Percentiles rank a stretch among this genome's conserved stretches.
phyloP scores from a whole-genome alignment of 2,329 filamentous ascomycete genomes.

The Atkinsonella hypoxylon region DNA sequence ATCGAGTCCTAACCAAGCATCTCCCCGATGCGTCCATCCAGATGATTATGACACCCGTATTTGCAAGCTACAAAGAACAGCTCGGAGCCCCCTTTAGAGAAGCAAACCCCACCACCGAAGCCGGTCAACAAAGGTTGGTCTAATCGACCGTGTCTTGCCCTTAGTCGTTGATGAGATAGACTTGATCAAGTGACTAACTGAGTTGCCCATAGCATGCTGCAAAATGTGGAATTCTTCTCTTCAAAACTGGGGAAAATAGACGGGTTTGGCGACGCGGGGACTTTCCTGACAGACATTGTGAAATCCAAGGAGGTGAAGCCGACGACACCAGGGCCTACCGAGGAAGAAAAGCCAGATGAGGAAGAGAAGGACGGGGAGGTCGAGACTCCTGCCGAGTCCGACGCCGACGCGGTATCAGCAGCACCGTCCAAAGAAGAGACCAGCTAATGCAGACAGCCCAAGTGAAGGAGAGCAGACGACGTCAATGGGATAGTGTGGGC shows the following conservation, averaged over 20 bases:
- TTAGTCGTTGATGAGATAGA: background rate
- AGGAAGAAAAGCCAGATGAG: slow-evolving; percentile 9
- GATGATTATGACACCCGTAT: slow-evolving; percentile 80
- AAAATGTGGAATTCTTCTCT: slow-evolving; percentile 63
- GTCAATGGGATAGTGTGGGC: no score
- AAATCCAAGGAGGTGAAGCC: slow-evolving; percentile 40
- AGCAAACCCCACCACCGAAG: slow-evolving; percentile 50
- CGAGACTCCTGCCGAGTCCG: background rate
- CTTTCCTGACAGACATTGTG: slow-evolving; percentile 54
- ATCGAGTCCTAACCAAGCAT: slow-evolving; percentile 73
- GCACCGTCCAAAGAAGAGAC: no score
- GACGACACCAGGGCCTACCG: slow-evolving; percentile 6
- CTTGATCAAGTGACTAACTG: background rate
- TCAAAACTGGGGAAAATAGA: slow-evolving; percentile 64
- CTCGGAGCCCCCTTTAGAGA: slow-evolving; percentile 60
- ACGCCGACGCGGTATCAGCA: background rate
- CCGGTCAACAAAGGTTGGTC: slow-evolving; percentile 59
- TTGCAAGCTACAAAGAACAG: slow-evolving; percentile 68
- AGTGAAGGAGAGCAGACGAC: background rate
- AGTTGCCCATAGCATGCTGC: slow-evolving; percentile 48
- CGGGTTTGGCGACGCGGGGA: slow-evolving; percentile 63
- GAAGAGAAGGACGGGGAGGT: slow-evolving; percentile 6
- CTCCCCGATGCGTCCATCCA: slow-evolving; percentile 63
- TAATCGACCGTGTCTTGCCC: background rate
- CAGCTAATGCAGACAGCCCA: background rate